Conservation (phyloP, 169 alveolate genomes). For the Cryptosporidium baileyi region DNA sequence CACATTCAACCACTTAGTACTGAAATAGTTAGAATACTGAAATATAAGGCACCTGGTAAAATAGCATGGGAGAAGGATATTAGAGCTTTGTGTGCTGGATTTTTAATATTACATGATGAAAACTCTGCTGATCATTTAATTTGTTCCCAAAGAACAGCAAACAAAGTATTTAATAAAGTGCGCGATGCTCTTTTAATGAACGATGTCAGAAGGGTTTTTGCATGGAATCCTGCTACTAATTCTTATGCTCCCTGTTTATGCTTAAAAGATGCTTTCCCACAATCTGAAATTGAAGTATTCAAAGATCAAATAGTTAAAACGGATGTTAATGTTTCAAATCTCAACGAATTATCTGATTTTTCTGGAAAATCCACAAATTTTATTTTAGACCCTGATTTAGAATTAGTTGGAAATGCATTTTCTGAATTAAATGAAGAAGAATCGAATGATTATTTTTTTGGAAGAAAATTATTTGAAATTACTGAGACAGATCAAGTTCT, state of each 20-base stretch:
- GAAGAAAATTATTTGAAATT: conserved; percentile 13
- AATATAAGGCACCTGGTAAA: conserved; percentile 63
- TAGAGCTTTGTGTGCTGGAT: conserved; percentile 47
- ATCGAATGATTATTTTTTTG: not conserved
- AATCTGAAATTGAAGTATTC: not conserved
- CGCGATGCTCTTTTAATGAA: conserved; percentile 28
- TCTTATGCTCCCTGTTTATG: conserved; percentile 63
- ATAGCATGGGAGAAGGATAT: conserved; percentile 69
- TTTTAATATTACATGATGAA: conserved; percentile 50
- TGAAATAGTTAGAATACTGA: conserved; percentile 49
- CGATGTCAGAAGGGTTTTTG: conserved; percentile 59
- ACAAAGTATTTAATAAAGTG: conserved; percentile 48
- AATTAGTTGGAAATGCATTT: not conserved
- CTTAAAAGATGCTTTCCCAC: conserved; percentile 59
- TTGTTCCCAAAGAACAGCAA: conserved; percentile 62
- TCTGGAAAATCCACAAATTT: not conserved
- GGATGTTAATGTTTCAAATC: not conserved
- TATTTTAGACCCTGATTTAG: not conserved
- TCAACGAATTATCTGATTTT: not conserved
- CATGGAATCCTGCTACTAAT: conserved; percentile 61
- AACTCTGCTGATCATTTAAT: conserved; percentile 52
- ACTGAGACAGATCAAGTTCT: conserved; percentile 45
- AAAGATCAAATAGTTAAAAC: conserved; percentile 3
- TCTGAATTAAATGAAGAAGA: conserved; percentile 15
- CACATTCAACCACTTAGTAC: conserved; percentile 57